A percentile compares a stretch with the other conserved stretches of the same genome.
phyloP scores from a whole-genome alignment of 2,329 filamentous ascomycete genomes.

The Blumeria graminis region DNA sequence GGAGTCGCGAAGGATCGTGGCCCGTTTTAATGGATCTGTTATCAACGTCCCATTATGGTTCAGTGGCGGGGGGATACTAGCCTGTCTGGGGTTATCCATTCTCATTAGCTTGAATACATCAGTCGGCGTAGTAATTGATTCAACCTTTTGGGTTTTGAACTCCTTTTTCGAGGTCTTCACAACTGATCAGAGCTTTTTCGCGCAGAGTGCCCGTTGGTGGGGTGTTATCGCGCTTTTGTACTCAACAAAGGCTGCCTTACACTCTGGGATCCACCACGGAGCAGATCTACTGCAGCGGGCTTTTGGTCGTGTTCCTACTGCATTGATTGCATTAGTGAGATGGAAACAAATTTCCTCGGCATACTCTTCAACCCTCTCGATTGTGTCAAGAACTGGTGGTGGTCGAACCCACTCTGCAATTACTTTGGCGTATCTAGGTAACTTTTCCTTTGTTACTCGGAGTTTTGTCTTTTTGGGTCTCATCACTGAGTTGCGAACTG shows the following conservation, averaged over 20 bases:
- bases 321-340: background rate
- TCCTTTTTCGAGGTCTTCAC: background rate
- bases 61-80: background rate
- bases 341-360: background rate
- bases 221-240: background rate
- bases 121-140: background rate
- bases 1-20: background rate
- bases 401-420: background rate
- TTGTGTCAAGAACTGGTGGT: background rate
- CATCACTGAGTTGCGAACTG: background rate
- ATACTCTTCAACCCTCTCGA: background rate
- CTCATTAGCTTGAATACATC: background rate
- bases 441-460: background rate
- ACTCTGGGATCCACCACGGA: no score
- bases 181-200: background rate
- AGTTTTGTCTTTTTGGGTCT: background rate
- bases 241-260: background rate
- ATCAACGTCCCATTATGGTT: background rate
- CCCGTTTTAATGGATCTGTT: background rate
- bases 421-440: background rate
- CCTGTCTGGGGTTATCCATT: background rate
- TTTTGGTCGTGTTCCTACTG: background rate
- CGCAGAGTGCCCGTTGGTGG: background rate
- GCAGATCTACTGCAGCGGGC: no score
- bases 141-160: background rate